phyloP scores from a whole-genome alignment of 2,329 filamentous ascomycete genomes.

The Xylaria sp. region DNA sequence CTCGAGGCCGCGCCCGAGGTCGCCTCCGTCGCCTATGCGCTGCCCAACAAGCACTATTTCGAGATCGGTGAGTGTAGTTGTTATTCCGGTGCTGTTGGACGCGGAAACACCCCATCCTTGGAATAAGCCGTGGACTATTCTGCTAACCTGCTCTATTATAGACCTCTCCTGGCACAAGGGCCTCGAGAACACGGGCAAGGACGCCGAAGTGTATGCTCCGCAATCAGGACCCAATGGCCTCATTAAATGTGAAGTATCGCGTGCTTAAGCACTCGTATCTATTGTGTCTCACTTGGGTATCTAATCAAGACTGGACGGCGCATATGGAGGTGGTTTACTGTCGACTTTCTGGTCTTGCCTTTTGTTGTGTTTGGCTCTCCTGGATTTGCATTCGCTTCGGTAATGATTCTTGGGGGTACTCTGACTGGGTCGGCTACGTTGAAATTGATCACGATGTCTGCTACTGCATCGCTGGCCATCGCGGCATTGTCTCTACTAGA shows the following conservation, averaged over 20 bases:
- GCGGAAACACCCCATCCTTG: background rate
- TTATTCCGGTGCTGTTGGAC: background rate
- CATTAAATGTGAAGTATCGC: constrained; percentile 89
- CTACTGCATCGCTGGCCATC: constrained; percentile 7
- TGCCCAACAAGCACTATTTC: constrained; percentile 99
- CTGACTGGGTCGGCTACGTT: constrained; percentile 7
- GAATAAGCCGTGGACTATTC: background rate
- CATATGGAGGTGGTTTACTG: constrained; percentile 27
- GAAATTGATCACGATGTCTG: constrained; percentile 9
- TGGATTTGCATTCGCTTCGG: constrained; percentile 16
- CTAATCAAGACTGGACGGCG: constrained; percentile 38
- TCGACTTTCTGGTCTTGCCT: background rate
- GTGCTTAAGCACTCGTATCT: constrained; percentile 49
- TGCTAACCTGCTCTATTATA: constrained; percentile 50
- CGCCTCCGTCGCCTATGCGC: constrained; percentile 78
- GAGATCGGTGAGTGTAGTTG: constrained; percentile 76
- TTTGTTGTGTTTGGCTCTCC: constrained; percentile 9
- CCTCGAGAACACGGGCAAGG: constrained; percentile 91
- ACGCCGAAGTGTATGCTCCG: constrained; percentile 94
- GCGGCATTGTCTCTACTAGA: constrained; percentile 34
- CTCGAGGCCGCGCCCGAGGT: constrained; percentile 78
- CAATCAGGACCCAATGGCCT: constrained; percentile 94
- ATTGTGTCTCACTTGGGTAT: constrained; percentile 22
- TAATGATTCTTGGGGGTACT: constrained; percentile 28
- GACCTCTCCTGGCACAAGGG: constrained; percentile 98